A percentile compares a stretch with the other conserved stretches of the same genome.
phyloP scores from a whole-genome alignment of 1,284 basidiomycete species.

The Rhizoctonia solani region DNA sequence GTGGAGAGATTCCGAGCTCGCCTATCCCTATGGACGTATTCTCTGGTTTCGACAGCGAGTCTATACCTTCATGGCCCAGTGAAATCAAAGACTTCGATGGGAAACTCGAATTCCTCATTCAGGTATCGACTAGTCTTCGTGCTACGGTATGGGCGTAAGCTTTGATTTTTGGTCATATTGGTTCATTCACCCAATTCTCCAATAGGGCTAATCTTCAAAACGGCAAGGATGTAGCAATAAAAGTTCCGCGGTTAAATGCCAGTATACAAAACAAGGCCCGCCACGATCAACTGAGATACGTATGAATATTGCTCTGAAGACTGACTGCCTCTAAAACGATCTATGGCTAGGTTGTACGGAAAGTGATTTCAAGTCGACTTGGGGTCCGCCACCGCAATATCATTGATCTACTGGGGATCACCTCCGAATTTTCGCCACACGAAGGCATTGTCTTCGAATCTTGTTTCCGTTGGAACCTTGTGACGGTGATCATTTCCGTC shows the following conservation, averaged over 20 bases:
- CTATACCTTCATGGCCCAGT: not conserved
- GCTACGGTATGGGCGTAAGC: slow-evolving; percentile 20
- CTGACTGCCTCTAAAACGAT: not conserved
- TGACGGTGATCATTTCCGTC: not conserved
- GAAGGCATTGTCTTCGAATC: slow-evolving; percentile 16
- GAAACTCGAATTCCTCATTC: not conserved
- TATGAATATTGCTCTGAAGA: not conserved
- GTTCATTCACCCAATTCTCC: not conserved
- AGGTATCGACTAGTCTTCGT: slow-evolving; percentile 6
- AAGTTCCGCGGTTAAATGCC: slow-evolving; percentile 27
- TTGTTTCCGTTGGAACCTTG: slow-evolving; percentile 13
- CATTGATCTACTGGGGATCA: slow-evolving; percentile 11
- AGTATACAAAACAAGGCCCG: not conserved
- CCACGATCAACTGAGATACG: slow-evolving; percentile 25
- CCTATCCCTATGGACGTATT: not conserved
- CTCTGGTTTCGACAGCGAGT: not conserved
- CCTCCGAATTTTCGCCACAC: slow-evolving; percentile 2
- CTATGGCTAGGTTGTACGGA: slow-evolving; percentile 18
- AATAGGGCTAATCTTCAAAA: not conserved
- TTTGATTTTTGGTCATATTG: not conserved
- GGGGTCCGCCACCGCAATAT: slow-evolving; percentile 23
- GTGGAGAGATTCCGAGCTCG: slow-evolving; percentile 11
- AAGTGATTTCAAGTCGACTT: not conserved
- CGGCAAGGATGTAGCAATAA: not conserved
- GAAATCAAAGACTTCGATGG: not conserved